Conservation (phyloP, 441 rosid genomes). For the Gossypium schwendimanii region DNA sequence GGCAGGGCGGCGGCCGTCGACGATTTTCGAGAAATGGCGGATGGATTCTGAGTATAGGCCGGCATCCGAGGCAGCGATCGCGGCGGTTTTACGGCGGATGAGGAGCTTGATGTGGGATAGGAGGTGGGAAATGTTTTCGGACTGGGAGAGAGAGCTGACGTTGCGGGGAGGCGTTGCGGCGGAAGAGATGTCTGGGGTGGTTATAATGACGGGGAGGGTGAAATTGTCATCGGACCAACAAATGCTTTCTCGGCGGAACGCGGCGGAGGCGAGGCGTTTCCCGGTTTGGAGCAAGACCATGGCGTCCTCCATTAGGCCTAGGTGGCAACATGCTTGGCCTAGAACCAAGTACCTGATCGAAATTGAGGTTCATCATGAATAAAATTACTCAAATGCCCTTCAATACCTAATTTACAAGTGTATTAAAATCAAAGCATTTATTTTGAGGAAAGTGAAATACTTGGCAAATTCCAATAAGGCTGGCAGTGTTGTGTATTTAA, state of each 20-base stretch:
- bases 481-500: neutral
- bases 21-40: slow-evolving; percentile 80
- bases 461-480: neutral
- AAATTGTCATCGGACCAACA: slow-evolving; percentile 90
- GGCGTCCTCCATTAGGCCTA: slow-evolving; percentile 94
- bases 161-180: slow-evolving; percentile 43
- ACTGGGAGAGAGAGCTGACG: slow-evolving; percentile 22
- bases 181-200: slow-evolving; percentile 24
- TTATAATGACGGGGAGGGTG: slow-evolving; percentile 38
- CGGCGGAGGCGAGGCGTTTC: slow-evolving; percentile 80
- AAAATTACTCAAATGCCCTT: neutral
- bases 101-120: slow-evolving; percentile 75
- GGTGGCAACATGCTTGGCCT: slow-evolving; percentile 91
- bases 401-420: neutral
- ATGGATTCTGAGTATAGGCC: slow-evolving; percentile 71
- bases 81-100: slow-evolving; percentile 75
- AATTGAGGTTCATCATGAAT: no score
- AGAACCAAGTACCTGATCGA: slow-evolving; percentile 62
- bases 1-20: slow-evolving; percentile 71
- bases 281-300: slow-evolving; percentile 90
- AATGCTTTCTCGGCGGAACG: slow-evolving; percentile 79
- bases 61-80: slow-evolving; percentile 69
- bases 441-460: neutral
- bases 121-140: slow-evolving; percentile 60
- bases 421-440: neutral